Evolutionary conservation across 768 basidiomycete species (phyloP), one percentile per base, ranked within the genome.

Genomic region (Boletus subparvulus): DNA sequence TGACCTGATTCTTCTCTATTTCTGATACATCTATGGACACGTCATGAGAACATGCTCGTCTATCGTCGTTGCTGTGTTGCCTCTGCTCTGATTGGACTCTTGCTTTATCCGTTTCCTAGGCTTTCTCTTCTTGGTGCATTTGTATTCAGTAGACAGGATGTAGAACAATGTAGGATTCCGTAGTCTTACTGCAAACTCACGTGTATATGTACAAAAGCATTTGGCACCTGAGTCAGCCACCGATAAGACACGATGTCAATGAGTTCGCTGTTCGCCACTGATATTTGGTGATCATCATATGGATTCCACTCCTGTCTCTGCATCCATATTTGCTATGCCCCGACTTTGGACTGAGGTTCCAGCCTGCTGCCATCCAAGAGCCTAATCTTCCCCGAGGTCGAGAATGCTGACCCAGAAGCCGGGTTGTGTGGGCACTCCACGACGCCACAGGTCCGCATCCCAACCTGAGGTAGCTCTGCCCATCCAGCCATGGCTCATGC

Each of bases 61-160:
- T 50, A 36, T 56, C 50, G 10, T 51, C 55, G 55, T 59, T 41
- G 50, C 50, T 62, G 58, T 65, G 55, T 24, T 35, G 26, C 16
- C n/a, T 47, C 24, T 2, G 12, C 36, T 40, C 6, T 51, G 52
- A 54, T 52, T 50, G 55, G 54, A 60, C 58, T 40, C 14, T 62
- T 32, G 43, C 50, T 59, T 53, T 33, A 21, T 43, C 19, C 7
- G 9, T 52, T 4, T 53, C 24, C 42, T 57, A 42, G 24, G 55
- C 28, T 58, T 47, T 47, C 54, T 43, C 32, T 68, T 68, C 64
- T 69, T 69, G 68, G 45, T 24, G 35, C 55, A 61, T 26, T 30
- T 69, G 67, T 67, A 68, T 57, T 59, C 55, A 16, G 30, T 63
- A 63, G 59, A 68, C 58, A 60, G 54, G 50, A 50, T 54, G 47